Conservation (phyloP, 2,329 filamentous ascomycete genomes). For the Chaetomiaceae sp. region DNA sequence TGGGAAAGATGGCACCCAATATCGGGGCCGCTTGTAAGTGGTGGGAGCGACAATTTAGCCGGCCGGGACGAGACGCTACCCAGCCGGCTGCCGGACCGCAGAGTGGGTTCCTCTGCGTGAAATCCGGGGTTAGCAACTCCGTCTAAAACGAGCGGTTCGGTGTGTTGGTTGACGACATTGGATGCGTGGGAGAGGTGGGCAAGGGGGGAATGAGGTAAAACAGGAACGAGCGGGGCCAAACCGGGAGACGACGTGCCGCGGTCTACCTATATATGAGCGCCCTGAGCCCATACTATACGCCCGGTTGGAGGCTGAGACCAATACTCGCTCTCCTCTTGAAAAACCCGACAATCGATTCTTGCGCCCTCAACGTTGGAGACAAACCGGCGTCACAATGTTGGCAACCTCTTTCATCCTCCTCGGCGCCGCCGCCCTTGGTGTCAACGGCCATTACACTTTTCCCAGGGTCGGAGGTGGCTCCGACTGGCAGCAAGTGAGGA, state of each 20-base stretch:
- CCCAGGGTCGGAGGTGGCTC: slow-evolving; percentile 33
- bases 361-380: no score
- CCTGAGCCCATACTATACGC: no score
- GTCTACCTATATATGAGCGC: no score
- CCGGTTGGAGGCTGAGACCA: no score
- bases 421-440: slow-evolving; percentile 18
- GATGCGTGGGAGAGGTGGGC: slow-evolving; percentile 9
- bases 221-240: no score
- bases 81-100: slow-evolving; percentile 11
- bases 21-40: slow-evolving; percentile 11
- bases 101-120: neutral
- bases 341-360: no score
- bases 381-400: slow-evolving; percentile 16
- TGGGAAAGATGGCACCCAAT: slow-evolving; percentile 13
- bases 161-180: slow-evolving; percentile 12
- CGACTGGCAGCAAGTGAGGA: slow-evolving; percentile 44
- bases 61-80: slow-evolving; percentile 23
- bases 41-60: slow-evolving; percentile 18
- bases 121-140: slow-evolving; percentile 14
- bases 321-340: neutral
- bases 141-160: slow-evolving; percentile 16
- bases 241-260: no score
- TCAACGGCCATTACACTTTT: slow-evolving; percentile 32
- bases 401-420: slow-evolving; percentile 15
- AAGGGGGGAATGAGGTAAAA: no score